Percentiles rank a stretch among this genome's conserved stretches.
Evolutionary conservation across 2,329 filamentous ascomycete genomes (phyloP).

Genomic region (Cytospora piceae): DNA sequence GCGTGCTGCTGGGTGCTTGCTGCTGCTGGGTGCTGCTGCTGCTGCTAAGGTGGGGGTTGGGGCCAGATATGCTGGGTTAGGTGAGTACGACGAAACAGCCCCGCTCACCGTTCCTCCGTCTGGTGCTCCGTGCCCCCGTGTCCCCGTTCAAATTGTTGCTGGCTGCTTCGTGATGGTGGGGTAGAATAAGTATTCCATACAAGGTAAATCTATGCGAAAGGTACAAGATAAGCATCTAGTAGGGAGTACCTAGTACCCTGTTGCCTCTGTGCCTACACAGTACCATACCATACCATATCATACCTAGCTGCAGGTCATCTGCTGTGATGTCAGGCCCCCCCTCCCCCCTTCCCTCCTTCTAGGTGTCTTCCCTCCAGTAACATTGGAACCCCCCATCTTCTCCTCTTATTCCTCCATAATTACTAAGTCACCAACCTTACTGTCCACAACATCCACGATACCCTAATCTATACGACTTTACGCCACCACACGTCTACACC

Average conservation of each 20-base stretch:
- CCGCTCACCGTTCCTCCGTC: neutral
- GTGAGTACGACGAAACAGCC: conserved; percentile 5
- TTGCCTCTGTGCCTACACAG: neutral
- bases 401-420: neutral
- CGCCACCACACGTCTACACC: neutral
- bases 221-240: neutral
- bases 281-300: too few species aligned
- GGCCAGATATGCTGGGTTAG: conserved; percentile 19
- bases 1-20: too few species aligned
- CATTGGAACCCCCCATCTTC: neutral
- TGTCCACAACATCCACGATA: neutral
- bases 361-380: neutral
- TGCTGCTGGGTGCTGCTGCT: neutral
- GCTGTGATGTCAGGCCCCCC: neutral
- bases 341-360: neutral
- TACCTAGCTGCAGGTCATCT: neutral
- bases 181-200: neutral
- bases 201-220: neutral
- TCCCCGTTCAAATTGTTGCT: too few species aligned
- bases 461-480: neutral
- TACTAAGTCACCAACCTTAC: neutral
- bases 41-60: conserved; percentile 7
- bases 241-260: neutral
- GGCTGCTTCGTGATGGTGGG: too few species aligned
- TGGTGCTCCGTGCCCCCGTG: too few species aligned